Base-by-base conservation (phyloP, 2,329 filamentous ascomycete genomes). In the Botryotinia convoluta region DNA sequence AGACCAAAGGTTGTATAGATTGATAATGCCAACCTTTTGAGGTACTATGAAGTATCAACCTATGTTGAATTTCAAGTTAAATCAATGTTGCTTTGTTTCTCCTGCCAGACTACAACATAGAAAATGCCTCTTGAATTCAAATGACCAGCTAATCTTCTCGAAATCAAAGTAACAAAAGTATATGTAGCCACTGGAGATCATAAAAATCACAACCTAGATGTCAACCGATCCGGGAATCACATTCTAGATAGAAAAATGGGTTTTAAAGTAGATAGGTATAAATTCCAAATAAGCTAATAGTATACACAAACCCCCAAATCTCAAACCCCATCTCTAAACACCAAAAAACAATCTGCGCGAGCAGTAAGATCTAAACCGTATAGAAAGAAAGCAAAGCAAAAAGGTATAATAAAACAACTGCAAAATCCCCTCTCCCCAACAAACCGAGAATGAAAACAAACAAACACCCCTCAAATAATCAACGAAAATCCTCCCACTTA, bases 11-110 rank as follows among this genome's bases (percentile, higher is more conserved):
- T 29, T 57, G 7, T 18, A 4, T 32, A 29, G 5, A 4, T 9
- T 9, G 3, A 57, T 32, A 0, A 9, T 57, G 0, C 0, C 51
- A 57, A 9, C 29, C 12, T 7, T 18, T 3, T 18, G 7, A 9
- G 14, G 2, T 57, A 9, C 3, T 18, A 18, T 29, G 14, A 18
- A 29, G 51, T 9, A 57, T 57, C 51, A 29, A 51, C 16, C 14
- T 32, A 18, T 57, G n/a, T 8, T 57, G n/a, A 8, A n/a, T n/a
- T 6, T 0, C n/a, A 54, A 29, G 51, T 54, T 4, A 29, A 18
- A 3, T 14, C 6, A 18, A 16, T 16, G 1, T 0, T 54, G 2
- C n/a, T 29, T 54, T 18, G 14, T 54, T 54, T 54, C 1, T 6
- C 26, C 4, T 3, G n/a, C 14, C 2, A 18, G 3, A 29, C 7